Percentiles rank a stretch among this genome's conserved stretches.
These are phyloP conservation scores for Grifola frondosa DNA, from an alignment of 1,284 basidiomycete genomes.

Conservation along the genomic window DNA sequence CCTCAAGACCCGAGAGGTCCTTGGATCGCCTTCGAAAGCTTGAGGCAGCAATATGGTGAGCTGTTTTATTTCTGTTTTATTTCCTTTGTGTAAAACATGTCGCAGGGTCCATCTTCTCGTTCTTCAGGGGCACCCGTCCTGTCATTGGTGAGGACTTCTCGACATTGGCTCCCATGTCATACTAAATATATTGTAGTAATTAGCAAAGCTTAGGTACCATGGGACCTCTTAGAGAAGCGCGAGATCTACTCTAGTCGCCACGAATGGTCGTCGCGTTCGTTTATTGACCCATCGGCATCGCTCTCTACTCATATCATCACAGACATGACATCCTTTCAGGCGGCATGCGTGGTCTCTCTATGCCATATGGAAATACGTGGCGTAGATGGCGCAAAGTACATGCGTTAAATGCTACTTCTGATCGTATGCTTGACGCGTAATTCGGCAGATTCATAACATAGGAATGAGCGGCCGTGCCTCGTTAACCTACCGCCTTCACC, in stretches of 20 bases:
- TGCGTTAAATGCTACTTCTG: background rate
- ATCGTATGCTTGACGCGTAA: background rate
- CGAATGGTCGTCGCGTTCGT: constrained; percentile 8
- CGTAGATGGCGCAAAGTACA: constrained; percentile 6
- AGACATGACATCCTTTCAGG: constrained; percentile 7
- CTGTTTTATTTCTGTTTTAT: too few relatives aligned
- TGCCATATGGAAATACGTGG: constrained; percentile 7
- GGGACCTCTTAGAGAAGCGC: constrained; percentile 11
- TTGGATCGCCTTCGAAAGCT: too few relatives aligned
- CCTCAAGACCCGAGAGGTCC: too few relatives aligned
- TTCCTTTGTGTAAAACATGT: too few relatives aligned
- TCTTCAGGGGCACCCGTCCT: background rate
- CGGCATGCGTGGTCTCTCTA: constrained; percentile 5
- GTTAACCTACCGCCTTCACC: constrained; percentile 2
- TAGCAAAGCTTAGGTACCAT: constrained; percentile 3
- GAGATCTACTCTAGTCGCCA: constrained; percentile 9
- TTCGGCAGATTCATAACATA: constrained; percentile 1
- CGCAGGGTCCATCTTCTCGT: constrained; percentile 5
- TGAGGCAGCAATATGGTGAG: too few relatives aligned
- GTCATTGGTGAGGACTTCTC: constrained; percentile 1
- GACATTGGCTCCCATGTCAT: too few relatives aligned
- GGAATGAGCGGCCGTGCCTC: constrained; percentile 7
- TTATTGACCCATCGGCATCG: background rate
- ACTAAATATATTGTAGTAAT: background rate
- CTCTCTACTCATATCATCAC: background rate